Base-by-base conservation (phyloP, 257 asterid genomes). In the Paulownia fortunei region DNA sequence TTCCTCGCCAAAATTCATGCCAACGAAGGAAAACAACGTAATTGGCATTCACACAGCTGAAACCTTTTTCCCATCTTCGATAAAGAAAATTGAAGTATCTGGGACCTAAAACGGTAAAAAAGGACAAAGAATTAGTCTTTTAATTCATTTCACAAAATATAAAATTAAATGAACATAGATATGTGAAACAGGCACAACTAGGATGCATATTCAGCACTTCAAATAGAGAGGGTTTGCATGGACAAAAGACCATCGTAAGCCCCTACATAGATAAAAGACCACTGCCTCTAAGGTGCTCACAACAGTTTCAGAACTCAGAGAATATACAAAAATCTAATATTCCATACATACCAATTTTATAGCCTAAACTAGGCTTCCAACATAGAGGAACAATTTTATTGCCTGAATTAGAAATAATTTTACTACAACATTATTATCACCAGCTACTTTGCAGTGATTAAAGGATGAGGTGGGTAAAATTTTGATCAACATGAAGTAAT, bases 11-110 rank as follows among this genome's bases (percentile, higher is more conserved):
- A 37, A 37, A 37, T 37, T 37, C 9, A 37, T 37, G 44, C 44
- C 44, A 7, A 0, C 0, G 44, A 37, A 2, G 44, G 37, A 34
- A 37, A 37, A 37, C 44, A 30, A 30, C 36, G 2, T 30, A 30
- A 30, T 30, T 30, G 36, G 36, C 54, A 37, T 61, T 87, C 85
- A 94, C 54, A 27, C 89, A 65, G 97, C 98, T 21, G 97, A 86
- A 49, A 94, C 97, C 92, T 94, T 94, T 81, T 89, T 94, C 76
- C 98, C 98, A 51, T 94, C 98, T 84, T 92, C 98, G 6, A 94
- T 91, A 77, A 94, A 92, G 90, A 70, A 94, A 64, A 94, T 91
- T n/a, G 98, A 91, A 37, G 87, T 58, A 76, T 91, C 97, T 10
- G 97, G 98, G 78, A 94, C 94, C 98, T 37, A 7, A 5, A 37